These are phyloP conservation scores for Zoysia japonica DNA, from an alignment of 176 grass and related monocot genomes.

Conservation along the genomic window DNA sequence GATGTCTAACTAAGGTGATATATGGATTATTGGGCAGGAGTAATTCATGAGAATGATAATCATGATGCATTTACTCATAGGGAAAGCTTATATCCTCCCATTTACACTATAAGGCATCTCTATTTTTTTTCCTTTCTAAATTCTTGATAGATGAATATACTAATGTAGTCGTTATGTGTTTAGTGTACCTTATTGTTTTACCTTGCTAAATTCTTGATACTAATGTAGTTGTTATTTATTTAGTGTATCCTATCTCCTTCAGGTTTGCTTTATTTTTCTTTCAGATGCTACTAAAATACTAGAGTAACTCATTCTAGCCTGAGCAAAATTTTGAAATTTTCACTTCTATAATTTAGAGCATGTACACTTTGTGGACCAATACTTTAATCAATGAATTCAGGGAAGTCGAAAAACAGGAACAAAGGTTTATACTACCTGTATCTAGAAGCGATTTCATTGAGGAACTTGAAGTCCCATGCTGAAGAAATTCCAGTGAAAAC, in stretches of 20 bases:
- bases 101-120: not conserved
- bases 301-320: conserved; percentile 6
- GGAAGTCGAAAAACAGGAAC: conserved; percentile 68
- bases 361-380: conserved; percentile 4
- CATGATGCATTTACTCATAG: conserved; percentile 5
- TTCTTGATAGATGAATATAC: not conserved
- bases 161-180: conserved; percentile 3
- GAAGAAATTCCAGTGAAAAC: conserved; percentile 73
- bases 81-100: not conserved
- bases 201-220: not conserved
- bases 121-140: conserved; percentile 10
- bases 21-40: conserved; percentile 13
- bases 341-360: conserved; percentile 17
- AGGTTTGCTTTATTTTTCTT: not conserved
- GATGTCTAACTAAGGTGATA: not conserved
- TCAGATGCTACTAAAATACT: conserved; percentile 15
- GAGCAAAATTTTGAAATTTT: conserved; percentile 11
- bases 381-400: conserved; percentile 50
- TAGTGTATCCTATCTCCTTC: conserved; percentile 17
- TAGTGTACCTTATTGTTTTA: conserved; percentile 10
- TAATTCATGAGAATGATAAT: conserved; percentile 26
- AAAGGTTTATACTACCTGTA: conserved; percentile 87
- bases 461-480: conserved; percentile 59
- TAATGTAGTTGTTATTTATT: conserved; percentile 5
- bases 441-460: conserved; percentile 82